phyloP scores from a whole-genome alignment of 176 grass and related monocot genomes.

The Rhynchospora breviuscula region DNA sequence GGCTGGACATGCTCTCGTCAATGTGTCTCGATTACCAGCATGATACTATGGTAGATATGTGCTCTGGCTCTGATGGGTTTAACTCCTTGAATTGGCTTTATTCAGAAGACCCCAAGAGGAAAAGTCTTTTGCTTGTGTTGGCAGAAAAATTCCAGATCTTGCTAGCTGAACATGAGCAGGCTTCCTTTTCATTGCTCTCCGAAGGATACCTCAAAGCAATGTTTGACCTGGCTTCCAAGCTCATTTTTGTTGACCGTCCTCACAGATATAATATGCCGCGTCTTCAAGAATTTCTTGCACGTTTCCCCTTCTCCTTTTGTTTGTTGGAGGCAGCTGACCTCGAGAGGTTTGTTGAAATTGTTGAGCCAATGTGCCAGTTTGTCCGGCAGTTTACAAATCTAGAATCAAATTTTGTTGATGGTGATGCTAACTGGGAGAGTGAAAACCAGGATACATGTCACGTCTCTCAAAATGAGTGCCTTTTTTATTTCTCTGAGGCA shows the following conservation, averaged over 20 bases:
- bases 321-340: background rate
- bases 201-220: background rate
- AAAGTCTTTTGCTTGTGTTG: background rate
- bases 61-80: background rate
- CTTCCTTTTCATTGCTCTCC: background rate
- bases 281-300: background rate
- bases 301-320: background rate
- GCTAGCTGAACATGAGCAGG: background rate
- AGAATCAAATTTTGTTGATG: background rate
- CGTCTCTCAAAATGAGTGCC: background rate
- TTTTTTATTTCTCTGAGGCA: background rate
- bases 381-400: background rate
- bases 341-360: background rate
- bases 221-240: background rate
- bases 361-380: background rate
- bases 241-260: background rate
- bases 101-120: background rate
- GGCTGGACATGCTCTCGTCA: background rate
- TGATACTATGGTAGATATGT: background rate
- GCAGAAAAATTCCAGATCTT: background rate
- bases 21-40: background rate
- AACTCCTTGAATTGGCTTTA: background rate
- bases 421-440: background rate
- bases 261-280: background rate
- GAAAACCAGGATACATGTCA: background rate